Evolutionary conservation across 345 rosid genomes (phyloP).

Genomic region (Eucalyptus tenuipes): DNA sequence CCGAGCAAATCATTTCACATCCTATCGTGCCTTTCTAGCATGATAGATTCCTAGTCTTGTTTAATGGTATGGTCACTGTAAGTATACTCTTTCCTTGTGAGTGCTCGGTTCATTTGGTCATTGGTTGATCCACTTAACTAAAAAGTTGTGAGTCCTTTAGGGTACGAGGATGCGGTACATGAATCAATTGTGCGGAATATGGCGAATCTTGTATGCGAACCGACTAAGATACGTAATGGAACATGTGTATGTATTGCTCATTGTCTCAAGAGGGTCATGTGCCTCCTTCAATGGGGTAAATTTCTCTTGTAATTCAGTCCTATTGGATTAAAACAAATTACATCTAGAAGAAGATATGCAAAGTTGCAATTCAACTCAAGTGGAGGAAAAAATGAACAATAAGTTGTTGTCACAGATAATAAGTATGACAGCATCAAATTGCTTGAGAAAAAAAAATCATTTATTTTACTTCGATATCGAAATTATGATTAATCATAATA

Average conservation of each 20-base stretch:
- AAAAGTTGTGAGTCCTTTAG: background rate
- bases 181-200: fast-evolving
- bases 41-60: background rate
- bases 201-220: background rate
- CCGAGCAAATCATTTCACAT: background rate
- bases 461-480: background rate
- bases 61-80: background rate
- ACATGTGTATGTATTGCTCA: background rate
- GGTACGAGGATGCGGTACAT: background rate
- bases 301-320: background rate
- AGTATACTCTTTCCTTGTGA: background rate
- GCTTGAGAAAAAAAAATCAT: fast-evolving
- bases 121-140: background rate
- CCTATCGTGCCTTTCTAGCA: background rate
- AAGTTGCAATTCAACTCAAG: background rate
- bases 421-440: background rate
- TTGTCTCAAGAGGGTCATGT: background rate
- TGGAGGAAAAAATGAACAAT: background rate
- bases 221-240: background rate
- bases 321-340: background rate
- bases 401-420: background rate
- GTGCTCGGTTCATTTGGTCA: background rate
- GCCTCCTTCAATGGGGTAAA: background rate
- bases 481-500: background rate
- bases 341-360: background rate